Base-by-base conservation (phyloP, 2,329 filamentous ascomycete genomes). In the Exophiala spinifera region DNA sequence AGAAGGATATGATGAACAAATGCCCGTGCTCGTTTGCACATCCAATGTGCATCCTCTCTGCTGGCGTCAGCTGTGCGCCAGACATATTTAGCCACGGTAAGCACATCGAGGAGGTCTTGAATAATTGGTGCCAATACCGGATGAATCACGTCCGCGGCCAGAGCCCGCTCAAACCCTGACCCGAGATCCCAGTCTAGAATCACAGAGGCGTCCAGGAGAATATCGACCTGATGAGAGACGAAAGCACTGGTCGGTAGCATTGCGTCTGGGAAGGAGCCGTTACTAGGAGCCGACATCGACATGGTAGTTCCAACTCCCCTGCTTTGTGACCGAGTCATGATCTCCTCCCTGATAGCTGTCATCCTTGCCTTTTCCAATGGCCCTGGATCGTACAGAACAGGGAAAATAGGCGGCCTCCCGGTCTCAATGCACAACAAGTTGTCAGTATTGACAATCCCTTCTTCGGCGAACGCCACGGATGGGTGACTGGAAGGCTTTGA, bases 21-120 rank as follows among this genome's bases (percentile, higher is more conserved):
- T 6, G 55, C 51, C 19, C 51, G 50, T 21, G 46, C 47, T 11
- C 47, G 51, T 36, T 47, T 54, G 48, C 56, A 58, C 56, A 58
- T 51, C 56, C 56, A 58, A 13, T 49, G 42, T 37, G 49, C 49
- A 44, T 58, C 56, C 5, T 49, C 20, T 15, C 31, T 25, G 17
- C 42, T 58, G 7, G 44, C 56, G 23, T 36, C 15, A 14, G 56
- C 43, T 14, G 52, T 54, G 36, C 47, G 52, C 56, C 56, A 58
- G 23, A 58, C 48, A 15, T 31, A 43, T 46, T 58, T 58, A 3
- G 47, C 51, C 11, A 58, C 56, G 13, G 44, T 44, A 15, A 58
- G 42, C 20, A 54, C 55, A 40, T 55, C 56, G 15, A 58, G 47
- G 13, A 55, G 31, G 48, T 58, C 48, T 5, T n/a, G 10, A 11